Percentiles rank a stretch among this genome's conserved stretches.
phyloP scores from a whole-genome alignment of 192 early-diverging fungal species.

The Linnemannia elongata region DNA sequence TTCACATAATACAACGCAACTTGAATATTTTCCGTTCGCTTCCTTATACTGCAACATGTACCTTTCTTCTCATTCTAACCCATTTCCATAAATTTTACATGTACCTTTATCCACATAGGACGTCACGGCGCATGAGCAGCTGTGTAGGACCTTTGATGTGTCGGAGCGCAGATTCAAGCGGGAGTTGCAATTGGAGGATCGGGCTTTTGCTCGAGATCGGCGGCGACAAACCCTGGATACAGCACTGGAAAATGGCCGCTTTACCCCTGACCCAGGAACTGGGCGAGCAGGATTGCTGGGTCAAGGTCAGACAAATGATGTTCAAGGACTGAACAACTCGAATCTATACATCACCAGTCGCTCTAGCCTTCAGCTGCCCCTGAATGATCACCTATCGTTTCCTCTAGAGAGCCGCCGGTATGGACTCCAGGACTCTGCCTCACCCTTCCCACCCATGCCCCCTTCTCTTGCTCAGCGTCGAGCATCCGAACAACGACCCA shows the following conservation, averaged over 20 bases:
- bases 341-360: conserved; percentile 19
- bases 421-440: conserved; percentile 20
- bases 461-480: background rate
- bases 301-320: background rate
- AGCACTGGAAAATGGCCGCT: background rate
- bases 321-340: background rate
- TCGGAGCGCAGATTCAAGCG: conserved; percentile 34
- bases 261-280: background rate
- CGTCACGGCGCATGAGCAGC: conserved; percentile 31
- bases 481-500: background rate
- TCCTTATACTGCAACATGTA: background rate
- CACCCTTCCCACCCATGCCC: conserved; percentile 10
- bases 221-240: background rate
- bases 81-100: background rate
- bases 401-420: conserved; percentile 16
- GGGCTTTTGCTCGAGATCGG: conserved; percentile 24
- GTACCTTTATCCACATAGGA: conserved; percentile 11
- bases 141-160: conserved; percentile 32
- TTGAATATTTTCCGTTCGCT: no score
- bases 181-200: conserved; percentile 22
- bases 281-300: background rate
- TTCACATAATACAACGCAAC: background rate
- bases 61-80: background rate
- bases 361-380: conserved; percentile 24
- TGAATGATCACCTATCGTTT: conserved; percentile 25